These are phyloP conservation scores for Polytrichum formosum DNA, from an alignment of 225 moss, liverwort and hornwort species.

Conservation along the genomic window DNA sequence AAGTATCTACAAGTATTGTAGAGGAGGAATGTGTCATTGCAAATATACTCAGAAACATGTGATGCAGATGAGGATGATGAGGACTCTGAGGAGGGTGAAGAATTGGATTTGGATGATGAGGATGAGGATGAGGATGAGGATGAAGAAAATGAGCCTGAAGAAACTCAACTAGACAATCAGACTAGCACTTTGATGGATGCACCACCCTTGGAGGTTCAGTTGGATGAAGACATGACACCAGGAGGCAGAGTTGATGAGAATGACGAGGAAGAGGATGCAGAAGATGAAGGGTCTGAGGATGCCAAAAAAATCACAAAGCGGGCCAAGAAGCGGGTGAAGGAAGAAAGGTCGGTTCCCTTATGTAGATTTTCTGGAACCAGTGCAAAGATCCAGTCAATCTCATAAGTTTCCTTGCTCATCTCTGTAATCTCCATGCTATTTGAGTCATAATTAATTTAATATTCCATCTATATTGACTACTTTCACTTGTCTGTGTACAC, in stretches of 20 bases:
- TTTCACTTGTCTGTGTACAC: background rate
- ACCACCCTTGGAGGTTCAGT: constrained; percentile 78
- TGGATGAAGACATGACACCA: constrained; percentile 50
- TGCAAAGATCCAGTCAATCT: background rate
- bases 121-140: constrained; percentile 52
- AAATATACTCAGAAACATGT: background rate
- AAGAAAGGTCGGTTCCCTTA: constrained; percentile 49
- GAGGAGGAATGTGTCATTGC: too few species aligned
- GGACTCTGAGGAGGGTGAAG: constrained; percentile 35
- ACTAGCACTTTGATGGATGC: constrained; percentile 25
- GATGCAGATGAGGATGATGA: constrained; percentile 28
- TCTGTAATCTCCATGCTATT: too few species aligned
- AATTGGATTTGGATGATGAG: constrained; percentile 36
- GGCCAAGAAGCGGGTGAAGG: constrained; percentile 67
- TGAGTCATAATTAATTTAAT: too few species aligned
- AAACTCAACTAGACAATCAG: constrained; percentile 17
- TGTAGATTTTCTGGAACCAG: background rate
- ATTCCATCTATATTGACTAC: too few species aligned
- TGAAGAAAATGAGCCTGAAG: constrained; percentile 35
- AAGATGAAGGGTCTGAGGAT: constrained; percentile 43
- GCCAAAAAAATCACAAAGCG: constrained; percentile 50
- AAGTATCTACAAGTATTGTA: too few species aligned
- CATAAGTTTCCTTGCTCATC: background rate
- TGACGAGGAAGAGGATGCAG: constrained; percentile 37
- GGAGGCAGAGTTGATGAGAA: constrained; percentile 10